phyloP scores from a whole-genome alignment of 345 rosid genomes.

The Citrus maxima region DNA sequence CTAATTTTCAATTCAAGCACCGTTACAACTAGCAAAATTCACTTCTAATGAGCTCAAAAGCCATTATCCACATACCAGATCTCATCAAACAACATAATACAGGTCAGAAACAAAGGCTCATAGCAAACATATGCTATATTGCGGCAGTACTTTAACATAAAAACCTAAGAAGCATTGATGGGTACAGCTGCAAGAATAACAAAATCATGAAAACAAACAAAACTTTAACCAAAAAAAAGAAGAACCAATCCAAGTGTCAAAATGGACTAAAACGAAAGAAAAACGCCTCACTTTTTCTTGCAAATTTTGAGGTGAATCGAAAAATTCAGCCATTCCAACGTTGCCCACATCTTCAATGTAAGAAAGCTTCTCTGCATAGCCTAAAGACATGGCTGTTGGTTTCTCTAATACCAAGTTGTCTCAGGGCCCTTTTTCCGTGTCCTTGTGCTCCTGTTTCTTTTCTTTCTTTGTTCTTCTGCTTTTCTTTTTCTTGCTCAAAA shows the following conservation, averaged over 20 bases:
- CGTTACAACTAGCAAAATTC: background rate
- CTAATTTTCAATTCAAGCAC: slow-evolving; percentile 2
- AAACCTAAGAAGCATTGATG: slow-evolving; percentile 13
- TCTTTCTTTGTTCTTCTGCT: background rate
- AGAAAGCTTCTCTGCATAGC: slow-evolving; percentile 99
- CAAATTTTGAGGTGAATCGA: slow-evolving; percentile 67
- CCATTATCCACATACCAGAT: slow-evolving; percentile 9
- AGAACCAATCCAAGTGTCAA: background rate
- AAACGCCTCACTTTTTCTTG: slow-evolving; percentile 64
- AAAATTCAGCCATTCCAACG: slow-evolving; percentile 93
- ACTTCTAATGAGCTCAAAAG: background rate
- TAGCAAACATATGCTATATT: background rate
- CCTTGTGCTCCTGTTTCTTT: background rate
- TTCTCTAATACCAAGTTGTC: slow-evolving; percentile 3
- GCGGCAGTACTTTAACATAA: background rate
- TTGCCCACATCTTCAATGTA: slow-evolving; percentile 97
- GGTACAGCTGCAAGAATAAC: background rate
- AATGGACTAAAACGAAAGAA: background rate
- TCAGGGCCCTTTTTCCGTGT: background rate
- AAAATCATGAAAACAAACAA: slow-evolving; percentile 9
- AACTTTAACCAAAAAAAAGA: background rate
- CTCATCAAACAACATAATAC: slow-evolving; percentile 11
- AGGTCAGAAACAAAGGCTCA: background rate
- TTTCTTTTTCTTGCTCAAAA: slow-evolving; percentile 3
- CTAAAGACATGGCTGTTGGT: slow-evolving; percentile 69